Percentiles rank a stretch among this genome's conserved stretches.
Conservation (phyloP, 192 early-diverging fungal species). For the Irineochytrium annulatum region DNA sequence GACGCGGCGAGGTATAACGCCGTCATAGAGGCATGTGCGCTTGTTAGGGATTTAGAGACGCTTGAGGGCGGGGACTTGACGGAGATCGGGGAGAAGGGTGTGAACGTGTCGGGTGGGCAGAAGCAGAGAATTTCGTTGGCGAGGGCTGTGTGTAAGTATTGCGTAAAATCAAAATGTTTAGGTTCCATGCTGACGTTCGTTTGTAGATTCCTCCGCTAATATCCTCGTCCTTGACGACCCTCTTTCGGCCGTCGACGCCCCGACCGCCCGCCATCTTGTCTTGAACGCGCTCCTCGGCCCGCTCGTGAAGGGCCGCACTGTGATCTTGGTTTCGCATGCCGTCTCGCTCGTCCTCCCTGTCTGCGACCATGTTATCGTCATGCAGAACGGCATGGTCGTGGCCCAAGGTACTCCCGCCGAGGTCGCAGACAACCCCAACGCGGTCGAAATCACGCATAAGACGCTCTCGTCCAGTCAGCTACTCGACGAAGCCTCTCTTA, state of each 20-base stretch:
- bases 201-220: conserved; percentile 48
- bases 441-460: conserved; percentile 12
- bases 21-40: conserved; percentile 77
- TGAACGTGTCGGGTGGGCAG: conserved; percentile 47
- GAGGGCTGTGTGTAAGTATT: conserved; percentile 70
- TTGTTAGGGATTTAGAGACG: conserved; percentile 78
- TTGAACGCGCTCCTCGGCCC: conserved; percentile 67
- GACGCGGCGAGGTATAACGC: conserved; percentile 69
- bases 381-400: conserved; percentile 34
- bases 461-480: conserved; percentile 1
- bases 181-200: not conserved
- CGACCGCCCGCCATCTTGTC: conserved; percentile 82
- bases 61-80: conserved; percentile 45
- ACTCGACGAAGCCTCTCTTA: not conserved
- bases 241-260: conserved; percentile 87
- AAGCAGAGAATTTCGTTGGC: conserved; percentile 53
- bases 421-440: conserved; percentile 16
- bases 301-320: conserved; percentile 67
- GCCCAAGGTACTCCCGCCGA: conserved; percentile 30
- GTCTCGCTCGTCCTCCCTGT: conserved; percentile 38
- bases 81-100: conserved; percentile 42
- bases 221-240: conserved; percentile 76
- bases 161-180: not conserved
- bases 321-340: conserved; percentile 82
- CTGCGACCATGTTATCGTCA: conserved; percentile 41